Percentiles rank a stretch among this genome's conserved stretches.
phyloP scores from a whole-genome alignment of 306 rosid genomes.

The Phaseolus lunatus region DNA sequence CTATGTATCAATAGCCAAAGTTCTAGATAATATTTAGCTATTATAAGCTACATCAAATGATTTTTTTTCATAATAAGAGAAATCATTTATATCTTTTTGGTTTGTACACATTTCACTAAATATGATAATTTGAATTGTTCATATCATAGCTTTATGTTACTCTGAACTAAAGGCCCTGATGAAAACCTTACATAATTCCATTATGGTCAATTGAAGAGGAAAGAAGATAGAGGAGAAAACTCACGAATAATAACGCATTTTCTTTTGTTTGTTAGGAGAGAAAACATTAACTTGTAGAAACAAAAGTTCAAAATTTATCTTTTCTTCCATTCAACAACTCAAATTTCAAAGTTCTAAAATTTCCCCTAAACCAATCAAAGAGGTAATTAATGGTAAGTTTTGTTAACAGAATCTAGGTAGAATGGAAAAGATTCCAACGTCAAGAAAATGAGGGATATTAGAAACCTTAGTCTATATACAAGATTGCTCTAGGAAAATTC shows the following conservation, averaged over 20 bases:
- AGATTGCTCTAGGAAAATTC: not conserved
- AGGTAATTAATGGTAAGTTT: no score
- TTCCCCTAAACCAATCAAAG: not conserved
- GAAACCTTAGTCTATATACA: not conserved
- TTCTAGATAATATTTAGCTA: not conserved
- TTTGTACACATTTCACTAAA: not conserved
- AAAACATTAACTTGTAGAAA: no score
- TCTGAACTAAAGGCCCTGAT: not conserved
- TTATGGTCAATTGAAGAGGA: not conserved
- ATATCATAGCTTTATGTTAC: not conserved
- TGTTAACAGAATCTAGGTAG: not conserved
- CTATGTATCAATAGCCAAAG: not conserved
- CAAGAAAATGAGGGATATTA: slow-evolving; percentile 8
- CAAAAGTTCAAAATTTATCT: not conserved
- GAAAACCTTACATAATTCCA: not conserved
- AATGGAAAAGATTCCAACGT: not conserved
- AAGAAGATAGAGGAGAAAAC: not conserved
- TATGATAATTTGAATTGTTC: not conserved
- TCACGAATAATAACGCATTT: not conserved
- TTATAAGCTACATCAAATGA: not conserved
- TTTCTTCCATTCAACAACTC: not conserved
- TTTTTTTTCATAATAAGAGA: not conserved
- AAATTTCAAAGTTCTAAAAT: not conserved
- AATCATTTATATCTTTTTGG: not conserved
- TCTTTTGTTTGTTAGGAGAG: not conserved